Evolutionary conservation across 345 rosid species (phyloP).

Genomic region (Heritiera littoralis): DNA sequence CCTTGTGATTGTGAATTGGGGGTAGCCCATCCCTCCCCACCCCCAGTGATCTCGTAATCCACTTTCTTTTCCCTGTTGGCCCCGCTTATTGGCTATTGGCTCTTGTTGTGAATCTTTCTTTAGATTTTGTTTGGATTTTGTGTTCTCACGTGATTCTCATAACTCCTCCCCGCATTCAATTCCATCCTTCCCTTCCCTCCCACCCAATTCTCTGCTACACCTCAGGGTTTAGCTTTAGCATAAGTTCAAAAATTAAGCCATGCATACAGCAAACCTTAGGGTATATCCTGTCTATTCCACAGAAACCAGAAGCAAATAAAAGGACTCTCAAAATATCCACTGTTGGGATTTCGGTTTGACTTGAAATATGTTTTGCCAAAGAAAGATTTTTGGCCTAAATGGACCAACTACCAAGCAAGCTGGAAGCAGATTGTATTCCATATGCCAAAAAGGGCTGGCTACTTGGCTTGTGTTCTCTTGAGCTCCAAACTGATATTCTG

Average conservation of each 20-base stretch:
- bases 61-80: conserved; percentile 16
- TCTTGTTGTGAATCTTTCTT: conserved; percentile 33
- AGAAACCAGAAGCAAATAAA: background rate
- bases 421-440: conserved; percentile 27
- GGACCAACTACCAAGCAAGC: conserved; percentile 13
- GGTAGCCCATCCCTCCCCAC: background rate
- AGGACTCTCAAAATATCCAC: background rate
- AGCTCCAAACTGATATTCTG: background rate
- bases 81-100: conserved; percentile 27
- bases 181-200: background rate
- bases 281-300: background rate
- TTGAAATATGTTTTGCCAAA: background rate
- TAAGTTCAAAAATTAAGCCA: background rate
- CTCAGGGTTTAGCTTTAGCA: background rate
- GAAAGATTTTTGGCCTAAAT: background rate
- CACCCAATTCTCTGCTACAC: background rate
- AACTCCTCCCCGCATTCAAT: conserved; percentile 29
- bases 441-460: background rate
- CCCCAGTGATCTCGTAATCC: conserved; percentile 25
- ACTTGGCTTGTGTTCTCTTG: background rate
- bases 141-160: conserved; percentile 46
- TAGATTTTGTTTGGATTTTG: conserved; percentile 46
- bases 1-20: conserved; percentile 19
- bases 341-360: conserved; percentile 9
- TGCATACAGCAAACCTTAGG: background rate